These are phyloP conservation scores for Leccinum pallidistipes DNA, from an alignment of 1,284 basidiomycete genomes.

Conservation along the genomic window DNA sequence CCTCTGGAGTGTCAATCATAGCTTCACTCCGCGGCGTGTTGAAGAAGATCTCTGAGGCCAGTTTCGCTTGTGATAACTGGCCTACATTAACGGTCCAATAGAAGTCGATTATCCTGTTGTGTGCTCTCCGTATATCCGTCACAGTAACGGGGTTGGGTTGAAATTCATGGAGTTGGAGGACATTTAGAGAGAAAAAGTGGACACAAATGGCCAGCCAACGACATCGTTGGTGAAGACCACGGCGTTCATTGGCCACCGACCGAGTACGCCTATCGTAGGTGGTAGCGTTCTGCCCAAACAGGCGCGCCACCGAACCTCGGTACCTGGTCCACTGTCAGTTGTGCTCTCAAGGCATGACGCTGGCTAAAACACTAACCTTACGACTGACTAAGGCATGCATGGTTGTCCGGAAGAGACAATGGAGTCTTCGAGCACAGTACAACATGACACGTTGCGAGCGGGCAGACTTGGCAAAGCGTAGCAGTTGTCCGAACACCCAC, in stretches of 20 bases:
- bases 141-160: background rate
- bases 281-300: background rate
- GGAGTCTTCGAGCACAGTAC: background rate
- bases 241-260: background rate
- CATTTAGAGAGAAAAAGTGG: background rate
- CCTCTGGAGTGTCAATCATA: background rate
- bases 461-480: conserved; percentile 8
- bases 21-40: background rate
- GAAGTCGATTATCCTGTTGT: background rate
- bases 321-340: background rate
- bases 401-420: background rate
- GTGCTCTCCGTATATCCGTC: background rate
- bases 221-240: background rate
- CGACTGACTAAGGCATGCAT: background rate
- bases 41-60: background rate
- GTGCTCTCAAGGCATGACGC: background rate
- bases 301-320: background rate
- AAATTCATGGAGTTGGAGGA: too few species aligned
- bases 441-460: background rate
- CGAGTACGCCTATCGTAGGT: background rate
- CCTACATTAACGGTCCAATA: background rate
- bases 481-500: background rate
- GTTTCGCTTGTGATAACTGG: conserved; percentile 1
- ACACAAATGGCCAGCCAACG: background rate
- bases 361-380: background rate